Conservation (phyloP, 805 yeast genomes). For the Hanseniaspora vineae region DNA sequence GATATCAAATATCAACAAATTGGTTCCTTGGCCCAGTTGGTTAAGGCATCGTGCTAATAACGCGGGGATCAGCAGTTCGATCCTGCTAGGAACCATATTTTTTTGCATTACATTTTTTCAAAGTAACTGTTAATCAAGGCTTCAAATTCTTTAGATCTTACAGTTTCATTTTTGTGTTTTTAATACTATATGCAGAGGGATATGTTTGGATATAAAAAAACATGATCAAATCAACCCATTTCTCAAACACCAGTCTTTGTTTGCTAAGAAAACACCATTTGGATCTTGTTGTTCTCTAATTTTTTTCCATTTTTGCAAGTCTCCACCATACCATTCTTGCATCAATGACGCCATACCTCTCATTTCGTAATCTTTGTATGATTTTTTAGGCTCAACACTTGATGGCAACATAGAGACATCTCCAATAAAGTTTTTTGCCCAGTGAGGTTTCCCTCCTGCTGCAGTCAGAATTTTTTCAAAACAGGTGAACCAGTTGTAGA, state of each 20-base stretch:
- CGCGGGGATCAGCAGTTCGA: constrained; percentile 28
- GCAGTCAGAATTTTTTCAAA: constrained; percentile 69
- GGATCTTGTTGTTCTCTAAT: constrained; percentile 68
- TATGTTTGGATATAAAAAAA: no score
- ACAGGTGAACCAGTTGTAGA: constrained; percentile 67
- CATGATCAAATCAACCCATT: constrained; percentile 39
- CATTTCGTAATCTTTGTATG: constrained; percentile 54
- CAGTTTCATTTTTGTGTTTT: no score
- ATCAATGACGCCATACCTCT: constrained; percentile 61
- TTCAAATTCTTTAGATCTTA: no score
- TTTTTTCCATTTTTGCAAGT: constrained; percentile 44
- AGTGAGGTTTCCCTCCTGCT: constrained; percentile 90
- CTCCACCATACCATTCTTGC: constrained; percentile 70
- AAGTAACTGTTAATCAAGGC: no score
- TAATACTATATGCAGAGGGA: no score
- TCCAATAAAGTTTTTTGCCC: constrained; percentile 94
- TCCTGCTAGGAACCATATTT: constrained; percentile 24
- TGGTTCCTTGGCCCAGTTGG: constrained; percentile 26
- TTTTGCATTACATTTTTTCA: neutral
- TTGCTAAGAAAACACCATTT: constrained; percentile 63
- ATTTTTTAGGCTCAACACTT: constrained; percentile 24
- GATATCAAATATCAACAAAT: neutral
- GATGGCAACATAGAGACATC: constrained; percentile 25
- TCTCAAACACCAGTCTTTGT: constrained; percentile 66
- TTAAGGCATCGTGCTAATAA: constrained; percentile 27